Percentiles rank a stretch among this genome's conserved stretches.
Evolutionary conservation across 192 early-diverging fungal genomes (phyloP).

Genomic region (Backusella liffmaniae): DNA sequence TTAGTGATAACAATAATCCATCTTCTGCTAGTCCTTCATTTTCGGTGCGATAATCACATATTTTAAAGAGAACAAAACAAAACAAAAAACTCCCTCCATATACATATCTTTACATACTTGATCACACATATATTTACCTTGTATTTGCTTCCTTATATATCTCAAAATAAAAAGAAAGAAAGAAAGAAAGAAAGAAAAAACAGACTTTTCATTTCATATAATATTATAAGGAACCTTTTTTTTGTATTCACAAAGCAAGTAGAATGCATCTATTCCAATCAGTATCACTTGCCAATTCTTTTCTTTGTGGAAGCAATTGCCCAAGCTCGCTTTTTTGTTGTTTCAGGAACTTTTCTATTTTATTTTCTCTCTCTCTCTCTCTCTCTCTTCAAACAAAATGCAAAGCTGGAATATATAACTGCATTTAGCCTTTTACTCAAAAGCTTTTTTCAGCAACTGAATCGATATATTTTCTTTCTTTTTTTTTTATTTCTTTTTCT

Average conservation of each 20-base stretch:
- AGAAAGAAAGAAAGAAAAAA: neutral
- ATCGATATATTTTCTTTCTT: no score
- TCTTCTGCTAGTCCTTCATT: slow-evolving; percentile 8
- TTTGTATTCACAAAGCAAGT: no score
- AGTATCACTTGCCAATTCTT: neutral
- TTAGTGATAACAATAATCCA: neutral
- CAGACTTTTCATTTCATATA: neutral
- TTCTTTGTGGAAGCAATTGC: neutral
- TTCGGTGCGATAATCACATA: neutral
- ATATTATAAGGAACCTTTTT: neutral
- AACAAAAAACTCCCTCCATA: neutral
- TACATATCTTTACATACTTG: slow-evolving; percentile 4
- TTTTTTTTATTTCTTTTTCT: no score
- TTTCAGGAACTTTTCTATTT: neutral
- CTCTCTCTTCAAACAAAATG: no score
- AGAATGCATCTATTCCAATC: no score
- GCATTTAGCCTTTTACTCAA: no score
- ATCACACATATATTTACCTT: slow-evolving; percentile 1
- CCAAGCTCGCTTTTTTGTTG: neutral
- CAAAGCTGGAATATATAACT: no score
- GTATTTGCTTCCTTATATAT: neutral
- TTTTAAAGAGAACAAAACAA: neutral
- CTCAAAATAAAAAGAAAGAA: neutral
- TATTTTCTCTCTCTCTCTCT: no score
- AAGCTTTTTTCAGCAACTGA: no score